Percentiles rank a stretch among this genome's conserved stretches.
Conservation (phyloP, 768 basidiomycete genomes). For the Phanerochaete carnosa region DNA sequence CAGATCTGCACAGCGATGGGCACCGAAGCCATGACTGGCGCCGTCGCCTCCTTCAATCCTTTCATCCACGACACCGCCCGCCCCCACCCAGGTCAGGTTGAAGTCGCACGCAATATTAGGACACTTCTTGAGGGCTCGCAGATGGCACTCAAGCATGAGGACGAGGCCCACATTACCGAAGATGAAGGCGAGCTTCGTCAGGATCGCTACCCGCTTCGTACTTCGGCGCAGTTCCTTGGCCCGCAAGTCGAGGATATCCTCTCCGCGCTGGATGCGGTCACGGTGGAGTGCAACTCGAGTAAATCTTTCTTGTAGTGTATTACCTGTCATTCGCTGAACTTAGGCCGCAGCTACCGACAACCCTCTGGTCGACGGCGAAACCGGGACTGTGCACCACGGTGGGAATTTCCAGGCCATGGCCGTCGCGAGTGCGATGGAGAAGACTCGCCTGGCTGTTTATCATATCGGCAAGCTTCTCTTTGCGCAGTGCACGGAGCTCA, state of each 20-base stretch:
- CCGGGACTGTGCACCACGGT: constrained; percentile 68
- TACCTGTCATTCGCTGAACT: not conserved
- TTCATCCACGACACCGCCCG: constrained; percentile 76
- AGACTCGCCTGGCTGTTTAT: constrained; percentile 59
- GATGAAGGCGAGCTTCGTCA: too few species aligned
- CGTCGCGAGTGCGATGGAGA: constrained; percentile 85
- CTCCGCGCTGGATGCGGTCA: constrained; percentile 57
- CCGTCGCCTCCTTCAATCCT: constrained; percentile 66
- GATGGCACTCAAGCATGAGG: constrained; percentile 57
- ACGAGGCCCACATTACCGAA: constrained; percentile 68
- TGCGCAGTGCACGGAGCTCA: too few species aligned
- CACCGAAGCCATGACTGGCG: constrained; percentile 75
- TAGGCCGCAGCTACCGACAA: constrained; percentile 76
- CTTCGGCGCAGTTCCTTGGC: constrained; percentile 81
- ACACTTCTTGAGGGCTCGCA: constrained; percentile 64
- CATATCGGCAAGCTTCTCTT: too few species aligned
- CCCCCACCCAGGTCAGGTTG: constrained; percentile 85
- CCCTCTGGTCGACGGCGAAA: constrained; percentile 71
- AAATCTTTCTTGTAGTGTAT: not conserved
- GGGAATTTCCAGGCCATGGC: constrained; percentile 91
- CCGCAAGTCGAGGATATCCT: constrained; percentile 83
- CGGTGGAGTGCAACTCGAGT: constrained; percentile 82
- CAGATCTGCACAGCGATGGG: constrained; percentile 82
- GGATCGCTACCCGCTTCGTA: too few species aligned
- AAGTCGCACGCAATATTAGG: constrained; percentile 67